Evolutionary conservation across 2,329 filamentous ascomycete species (phyloP).

Genomic region (Aureobasidium sp.): DNA sequence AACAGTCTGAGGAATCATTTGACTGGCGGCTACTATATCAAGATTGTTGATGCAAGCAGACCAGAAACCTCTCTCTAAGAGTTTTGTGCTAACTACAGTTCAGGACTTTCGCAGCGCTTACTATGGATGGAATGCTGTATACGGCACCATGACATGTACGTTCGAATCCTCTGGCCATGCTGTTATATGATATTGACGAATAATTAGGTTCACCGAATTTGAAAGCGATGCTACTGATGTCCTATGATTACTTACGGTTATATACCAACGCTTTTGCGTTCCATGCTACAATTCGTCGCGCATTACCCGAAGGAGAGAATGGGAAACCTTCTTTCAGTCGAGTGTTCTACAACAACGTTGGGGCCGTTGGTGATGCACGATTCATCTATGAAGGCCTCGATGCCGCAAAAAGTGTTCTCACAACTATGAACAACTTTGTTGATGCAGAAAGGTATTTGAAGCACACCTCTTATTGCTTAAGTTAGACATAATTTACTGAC

Average conservation of each 20-base stretch:
- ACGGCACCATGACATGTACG: conserved; percentile 57
- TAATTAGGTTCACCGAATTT: conserved; percentile 50
- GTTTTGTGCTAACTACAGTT: background rate
- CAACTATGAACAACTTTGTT: conserved; percentile 43
- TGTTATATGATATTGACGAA: background rate
- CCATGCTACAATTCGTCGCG: conserved; percentile 54
- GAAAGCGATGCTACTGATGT: conserved; percentile 59
- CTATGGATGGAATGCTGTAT: conserved; percentile 61
- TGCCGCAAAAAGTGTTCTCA: conserved; percentile 40
- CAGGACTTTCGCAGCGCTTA: conserved; percentile 59
- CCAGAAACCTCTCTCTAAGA: no score
- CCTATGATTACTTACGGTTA: conserved; percentile 63
- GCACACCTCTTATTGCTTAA: background rate
- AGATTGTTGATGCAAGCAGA: conserved; percentile 52
- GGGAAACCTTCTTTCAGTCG: conserved; percentile 31
- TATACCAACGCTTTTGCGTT: conserved; percentile 72
- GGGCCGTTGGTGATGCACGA: conserved; percentile 38
- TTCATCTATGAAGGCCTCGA: conserved; percentile 45
- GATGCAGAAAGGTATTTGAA: conserved; percentile 32
- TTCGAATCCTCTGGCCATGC: background rate
- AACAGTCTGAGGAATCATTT: conserved; percentile 62
- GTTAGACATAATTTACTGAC: background rate
- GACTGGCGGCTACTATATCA: conserved; percentile 59
- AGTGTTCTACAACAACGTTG: conserved; percentile 43
- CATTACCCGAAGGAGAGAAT: conserved; percentile 27